Evolutionary conservation across 352 stramenopile genomes (phyloP), one percentile per base, ranked within the genome.

Genomic region (Globisporangium carolinianum): DNA sequence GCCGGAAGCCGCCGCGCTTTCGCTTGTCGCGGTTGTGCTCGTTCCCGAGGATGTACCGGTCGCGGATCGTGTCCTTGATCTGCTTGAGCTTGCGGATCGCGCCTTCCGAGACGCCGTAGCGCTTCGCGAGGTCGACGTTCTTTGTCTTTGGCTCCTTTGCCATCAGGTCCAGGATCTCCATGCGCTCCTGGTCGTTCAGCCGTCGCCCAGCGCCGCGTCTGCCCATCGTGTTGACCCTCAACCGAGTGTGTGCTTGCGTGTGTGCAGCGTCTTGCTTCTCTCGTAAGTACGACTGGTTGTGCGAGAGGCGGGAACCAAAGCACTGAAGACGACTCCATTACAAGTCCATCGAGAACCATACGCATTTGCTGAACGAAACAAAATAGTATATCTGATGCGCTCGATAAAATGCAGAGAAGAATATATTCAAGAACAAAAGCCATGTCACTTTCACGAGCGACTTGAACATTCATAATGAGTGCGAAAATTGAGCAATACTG

Each of bases 31-130:
- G 81, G 60, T 94, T 92, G 61, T 88, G 74, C 56, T 94, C 81
- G 55, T 92, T 91, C 57, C 86, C 86, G 58, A 88, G 77, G 49
- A 71, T 72, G 67, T 92, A 95, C 55, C 86, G 86, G 47, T 86
- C 81, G 61, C 85, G 79, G 53, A 95, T 83, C 9, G 75, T 79
- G 73, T 92, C 80, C 59, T 91, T 87, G 66, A 94, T 89, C 66
- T 95, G 83, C 69, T 91, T 91, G 52, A 93, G 82, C 68, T 95
- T 95, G 60, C 84, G 83, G 61, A 95, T 93, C 51, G 83, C 86
- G 39, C 81, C 83, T 48, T 93, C 83, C 8, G 86, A 94, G 35
- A 95, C 83, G 54, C 83, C 86, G 62, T 95, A 95, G 45, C 75
- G 75, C 64, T 92, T 90, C 24, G 83, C 86, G 17, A 95, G 67